phyloP scores from a whole-genome alignment of 2,329 filamentous ascomycete species.

The Cladophialophora carrionii region DNA sequence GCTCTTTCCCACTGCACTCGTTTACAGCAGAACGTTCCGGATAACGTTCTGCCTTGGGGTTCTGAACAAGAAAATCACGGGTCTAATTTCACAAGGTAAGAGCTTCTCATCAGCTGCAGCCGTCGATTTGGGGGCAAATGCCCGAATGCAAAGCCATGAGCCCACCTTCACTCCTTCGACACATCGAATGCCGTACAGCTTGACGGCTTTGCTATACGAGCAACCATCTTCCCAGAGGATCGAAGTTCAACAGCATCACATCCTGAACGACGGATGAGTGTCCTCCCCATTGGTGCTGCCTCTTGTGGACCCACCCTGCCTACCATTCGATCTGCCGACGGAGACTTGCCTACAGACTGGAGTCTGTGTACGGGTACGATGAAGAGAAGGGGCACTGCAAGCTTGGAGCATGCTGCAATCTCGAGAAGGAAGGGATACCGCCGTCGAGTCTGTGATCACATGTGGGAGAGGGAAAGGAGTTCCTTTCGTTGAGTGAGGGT shows the following conservation, averaged over 20 bases:
- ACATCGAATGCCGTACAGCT: neutral
- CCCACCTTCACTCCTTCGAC: conserved; percentile 1
- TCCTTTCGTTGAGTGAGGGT: neutral
- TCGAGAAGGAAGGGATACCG: neutral
- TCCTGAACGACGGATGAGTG: neutral
- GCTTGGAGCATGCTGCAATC: conserved; percentile 5
- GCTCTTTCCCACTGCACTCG: conserved; percentile 29
- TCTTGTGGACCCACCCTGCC: neutral
- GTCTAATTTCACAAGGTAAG: conserved; percentile 18
- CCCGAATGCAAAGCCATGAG: conserved; percentile 1
- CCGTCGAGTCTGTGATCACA: neutral
- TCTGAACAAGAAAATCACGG: neutral
- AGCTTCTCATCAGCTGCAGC: conserved; percentile 5
- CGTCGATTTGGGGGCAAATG: conserved; percentile 1
- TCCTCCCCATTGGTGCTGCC: neutral
- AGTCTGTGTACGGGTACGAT: neutral
- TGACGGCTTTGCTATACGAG: neutral
- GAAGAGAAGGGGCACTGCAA: conserved; percentile 20
- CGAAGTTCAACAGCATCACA: neutral
- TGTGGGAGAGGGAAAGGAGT: neutral
- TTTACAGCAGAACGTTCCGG: conserved; percentile 35
- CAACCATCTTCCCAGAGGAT: neutral
- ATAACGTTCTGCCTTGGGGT: conserved; percentile 33
- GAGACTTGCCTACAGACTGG: neutral
- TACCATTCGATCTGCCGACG: neutral